Percentiles rank a stretch among this genome's conserved stretches.
Evolutionary conservation across 192 early-diverging fungal species (phyloP).

Genomic region (Coemansia sp.): DNA sequence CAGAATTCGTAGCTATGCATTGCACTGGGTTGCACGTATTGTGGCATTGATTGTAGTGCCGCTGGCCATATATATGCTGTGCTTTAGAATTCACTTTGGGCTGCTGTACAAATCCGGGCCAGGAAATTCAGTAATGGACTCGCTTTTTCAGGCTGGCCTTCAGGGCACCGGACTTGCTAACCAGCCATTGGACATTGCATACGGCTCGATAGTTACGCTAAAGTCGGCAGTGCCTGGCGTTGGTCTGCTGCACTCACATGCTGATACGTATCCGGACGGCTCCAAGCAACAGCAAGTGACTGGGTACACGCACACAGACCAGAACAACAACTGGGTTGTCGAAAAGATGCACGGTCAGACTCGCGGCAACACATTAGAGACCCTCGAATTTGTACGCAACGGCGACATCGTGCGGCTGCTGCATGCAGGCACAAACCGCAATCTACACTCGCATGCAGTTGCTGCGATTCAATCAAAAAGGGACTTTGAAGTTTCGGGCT

Average conservation of each 20-base stretch:
- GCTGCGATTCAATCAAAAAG: conserved; percentile 70
- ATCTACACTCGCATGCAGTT: conserved; percentile 85
- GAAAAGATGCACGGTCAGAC: conserved; percentile 58
- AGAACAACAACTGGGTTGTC: conserved; percentile 90
- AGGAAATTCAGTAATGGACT: conserved; percentile 92
- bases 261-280: conserved; percentile 75
- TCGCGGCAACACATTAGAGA: conserved; percentile 27
- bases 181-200: conserved; percentile 89
- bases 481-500: conserved; percentile 88
- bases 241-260: conserved; percentile 93
- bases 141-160: conserved; percentile 93
- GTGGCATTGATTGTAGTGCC: conserved; percentile 81
- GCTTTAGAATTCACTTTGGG: conserved; percentile 86
- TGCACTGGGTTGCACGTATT: conserved; percentile 86
- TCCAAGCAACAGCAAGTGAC: conserved; percentile 98
- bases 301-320: conserved; percentile 88
- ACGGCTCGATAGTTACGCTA: conserved; percentile 84
- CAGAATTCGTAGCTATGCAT: conserved; percentile 59
- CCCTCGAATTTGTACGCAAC: conserved; percentile 65
- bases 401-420: conserved; percentile 82
- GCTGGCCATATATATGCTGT: conserved; percentile 74
- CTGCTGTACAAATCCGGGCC: conserved; percentile 77
- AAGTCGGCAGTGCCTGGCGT: conserved; percentile 82
- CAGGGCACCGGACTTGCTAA: conserved; percentile 73
- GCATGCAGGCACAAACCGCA: conserved; percentile 68